phyloP scores from a whole-genome alignment of 257 asterid species.

The Salvia splendens region DNA sequence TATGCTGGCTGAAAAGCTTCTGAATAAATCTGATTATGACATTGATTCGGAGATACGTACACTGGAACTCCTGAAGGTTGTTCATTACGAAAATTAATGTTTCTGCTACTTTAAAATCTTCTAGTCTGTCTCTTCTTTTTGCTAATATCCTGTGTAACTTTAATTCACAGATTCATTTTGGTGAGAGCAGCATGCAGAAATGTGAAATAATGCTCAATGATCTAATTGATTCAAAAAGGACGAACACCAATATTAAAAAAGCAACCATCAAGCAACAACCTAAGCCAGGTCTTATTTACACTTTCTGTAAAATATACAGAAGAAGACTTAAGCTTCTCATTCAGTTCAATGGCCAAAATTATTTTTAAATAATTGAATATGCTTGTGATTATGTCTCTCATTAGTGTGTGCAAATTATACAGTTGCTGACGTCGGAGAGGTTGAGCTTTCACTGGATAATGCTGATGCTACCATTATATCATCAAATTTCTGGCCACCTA shows the following conservation, averaged over 20 bases:
- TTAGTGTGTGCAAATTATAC: conserved; percentile 32
- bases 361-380: conserved; percentile 14
- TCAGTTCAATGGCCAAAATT: conserved; percentile 4
- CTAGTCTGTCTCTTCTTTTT: conserved; percentile 17
- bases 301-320: conserved; percentile 17
- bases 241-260: conserved; percentile 86
- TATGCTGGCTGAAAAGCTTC: conserved; percentile 97
- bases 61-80: conserved; percentile 92
- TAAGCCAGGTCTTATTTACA: conserved; percentile 52
- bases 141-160: conserved; percentile 31
- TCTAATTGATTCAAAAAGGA: conserved; percentile 91
- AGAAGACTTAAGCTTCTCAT: no score
- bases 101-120: conserved; percentile 30
- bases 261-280: conserved; percentile 65
- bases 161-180: conserved; percentile 85
- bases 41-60: conserved; percentile 95
- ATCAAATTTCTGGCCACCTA: conserved; percentile 98
- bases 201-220: conserved; percentile 99
- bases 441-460: conserved; percentile 61
- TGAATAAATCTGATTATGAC: conserved; percentile 89
- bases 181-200: conserved; percentile 97
- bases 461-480: conserved; percentile 86
- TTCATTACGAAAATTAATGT: conserved; percentile 22
- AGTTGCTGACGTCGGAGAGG: conserved; percentile 53
- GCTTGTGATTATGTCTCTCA: conserved; percentile 23